Evolutionary conservation across 108 stramenopile species (phyloP).

Genomic region (Ochromonas danica): DNA sequence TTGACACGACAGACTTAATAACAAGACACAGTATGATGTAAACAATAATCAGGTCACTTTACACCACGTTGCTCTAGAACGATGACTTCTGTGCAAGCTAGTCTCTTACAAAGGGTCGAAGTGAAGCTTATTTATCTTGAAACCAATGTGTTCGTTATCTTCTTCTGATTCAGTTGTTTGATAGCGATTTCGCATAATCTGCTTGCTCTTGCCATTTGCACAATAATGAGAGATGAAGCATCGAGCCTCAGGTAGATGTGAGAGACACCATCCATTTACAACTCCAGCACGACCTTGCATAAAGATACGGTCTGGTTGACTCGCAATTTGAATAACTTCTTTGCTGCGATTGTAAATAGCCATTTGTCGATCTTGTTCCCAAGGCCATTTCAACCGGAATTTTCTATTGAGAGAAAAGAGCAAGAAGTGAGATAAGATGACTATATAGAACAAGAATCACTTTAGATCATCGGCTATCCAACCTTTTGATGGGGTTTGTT

Average conservation of each 20-base stretch:
- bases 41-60: no score
- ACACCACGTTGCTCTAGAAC: no score
- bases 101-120: no score
- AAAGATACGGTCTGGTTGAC: slow-evolving; percentile 26
- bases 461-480: neutral
- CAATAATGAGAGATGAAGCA: slow-evolving; percentile 35
- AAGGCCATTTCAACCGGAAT: slow-evolving; percentile 35
- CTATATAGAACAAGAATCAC: neutral
- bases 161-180: neutral
- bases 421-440: neutral
- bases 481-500: slow-evolving; percentile 31
- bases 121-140: no score
- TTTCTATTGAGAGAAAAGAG: neutral
- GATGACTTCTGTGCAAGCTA: no score
- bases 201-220: slow-evolving; percentile 8
- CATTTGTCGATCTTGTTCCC: slow-evolving; percentile 39
- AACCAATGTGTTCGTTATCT: no score
- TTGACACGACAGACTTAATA: no score
- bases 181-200: neutral
- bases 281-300: slow-evolving; percentile 11
- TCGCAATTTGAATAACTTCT: slow-evolving; percentile 22
- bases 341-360: slow-evolving; percentile 13
- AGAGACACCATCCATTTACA: slow-evolving; percentile 27
- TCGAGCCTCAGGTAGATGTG: slow-evolving; percentile 22
- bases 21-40: no score